Evolutionary conservation across 108 stramenopile species (phyloP).

Genomic region (Skeletonema menzelii): DNA sequence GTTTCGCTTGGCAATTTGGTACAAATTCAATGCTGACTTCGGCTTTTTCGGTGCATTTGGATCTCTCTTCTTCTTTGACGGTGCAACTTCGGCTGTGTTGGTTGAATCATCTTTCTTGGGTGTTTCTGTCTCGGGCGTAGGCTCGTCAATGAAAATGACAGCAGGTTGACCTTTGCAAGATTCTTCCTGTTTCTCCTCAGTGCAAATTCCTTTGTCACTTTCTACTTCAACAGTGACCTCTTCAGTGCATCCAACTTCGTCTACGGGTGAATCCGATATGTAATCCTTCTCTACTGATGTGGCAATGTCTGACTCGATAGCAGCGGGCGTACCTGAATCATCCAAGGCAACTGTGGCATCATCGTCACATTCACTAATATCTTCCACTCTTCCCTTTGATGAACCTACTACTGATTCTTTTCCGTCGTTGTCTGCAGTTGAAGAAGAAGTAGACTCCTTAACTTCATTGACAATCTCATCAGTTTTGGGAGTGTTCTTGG

Average conservation of each 20-base stretch:
- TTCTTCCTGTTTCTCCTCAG: not conserved
- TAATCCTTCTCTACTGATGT: not conserved
- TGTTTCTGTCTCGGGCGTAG: conserved; percentile 8
- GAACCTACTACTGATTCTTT: not conserved
- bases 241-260: not conserved
- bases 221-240: not conserved
- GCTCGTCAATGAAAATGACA: conserved; percentile 1
- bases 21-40: conserved; percentile 85
- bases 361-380: not conserved
- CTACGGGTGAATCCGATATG: not conserved
- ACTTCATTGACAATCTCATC: not conserved
- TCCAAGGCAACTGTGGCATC: conserved; percentile 1
- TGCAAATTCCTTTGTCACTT: not conserved
- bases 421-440: not conserved
- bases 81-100: conserved; percentile 9
- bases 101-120: not conserved
- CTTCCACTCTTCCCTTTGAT: not conserved
- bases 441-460: not conserved
- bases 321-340: not conserved
- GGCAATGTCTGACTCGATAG: not conserved
- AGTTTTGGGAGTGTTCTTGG: not conserved
- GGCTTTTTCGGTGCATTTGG: conserved; percentile 81
- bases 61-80: conserved; percentile 55
- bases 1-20: conserved; percentile 69
- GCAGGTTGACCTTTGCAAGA: not conserved